Base-by-base conservation (phyloP, 306 rosid genomes). In the Benincasa hispida region DNA sequence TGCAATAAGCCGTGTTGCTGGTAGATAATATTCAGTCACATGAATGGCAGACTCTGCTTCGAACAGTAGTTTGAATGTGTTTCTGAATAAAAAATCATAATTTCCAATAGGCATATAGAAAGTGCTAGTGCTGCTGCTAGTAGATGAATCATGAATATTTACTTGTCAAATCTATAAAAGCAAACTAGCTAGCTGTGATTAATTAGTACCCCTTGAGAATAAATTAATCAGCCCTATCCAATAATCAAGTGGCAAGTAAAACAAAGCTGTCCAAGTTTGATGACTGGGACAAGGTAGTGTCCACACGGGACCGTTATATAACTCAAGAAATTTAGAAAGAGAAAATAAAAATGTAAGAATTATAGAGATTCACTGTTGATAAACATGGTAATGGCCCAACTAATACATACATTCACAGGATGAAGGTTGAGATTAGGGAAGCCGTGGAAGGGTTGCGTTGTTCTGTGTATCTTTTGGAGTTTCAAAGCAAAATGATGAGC, bases 401-500 rank as follows among this genome's bases (percentile, higher is more conserved):
- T 28, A 61, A 61, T 61, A 61, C 39, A 60, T 58, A 60, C 41
- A 61, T 6, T 15, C 3, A 61, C 68, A 17, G 6, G 19, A 59
- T 59, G 69, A 32, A 62, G 45, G 41, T 24, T 11, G n/a, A 11
- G 42, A 10, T 32, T 30, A 61, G 22, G 11, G 66, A 28, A 60
- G 24, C 22, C 17, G 48, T 8, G 47, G 70, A 63, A 63, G 54
- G 59, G 57, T 30, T 79, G 72, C 42, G 76, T 45, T 14, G 74
- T 32, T 14, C 15, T 67, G 56, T 48, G 30, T 55, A 50, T 68
- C 24, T 54, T 74, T 57, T 58, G 39, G 75, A 76, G 77, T 81
- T 92, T 90, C 96, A 88, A 88, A 81, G 35, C 45, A 47, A 22
- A 87, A 92, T 90, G 90, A 89, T 92, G 89, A 86, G 79, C 74